Evolutionary conservation across 1,139 yeast genomes (phyloP).

Genomic region (Yamadazyma triangularis): DNA sequence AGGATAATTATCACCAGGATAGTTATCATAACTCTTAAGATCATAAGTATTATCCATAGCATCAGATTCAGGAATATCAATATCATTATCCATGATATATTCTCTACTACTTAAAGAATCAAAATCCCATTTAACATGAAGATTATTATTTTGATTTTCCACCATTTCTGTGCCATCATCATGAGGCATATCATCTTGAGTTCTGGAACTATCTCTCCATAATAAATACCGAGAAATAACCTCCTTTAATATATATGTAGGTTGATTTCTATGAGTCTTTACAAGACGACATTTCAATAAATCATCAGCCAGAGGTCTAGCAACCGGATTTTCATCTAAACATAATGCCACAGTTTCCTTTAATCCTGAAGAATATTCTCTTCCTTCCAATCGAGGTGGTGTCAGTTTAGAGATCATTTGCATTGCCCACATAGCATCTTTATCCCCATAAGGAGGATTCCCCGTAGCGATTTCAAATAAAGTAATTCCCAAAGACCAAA

Average conservation of each 20-base stretch:
- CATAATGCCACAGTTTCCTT: slow-evolving; percentile 91
- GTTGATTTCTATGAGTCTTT: slow-evolving; percentile 51
- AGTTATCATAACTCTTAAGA: slow-evolving; percentile 23
- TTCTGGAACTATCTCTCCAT: slow-evolving; percentile 67
- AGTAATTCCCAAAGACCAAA: slow-evolving; percentile 94
- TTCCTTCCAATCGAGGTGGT: slow-evolving; percentile 92
- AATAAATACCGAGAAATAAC: slow-evolving; percentile 72
- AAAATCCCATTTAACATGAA: slow-evolving; percentile 86
- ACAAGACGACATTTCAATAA: slow-evolving; percentile 71
- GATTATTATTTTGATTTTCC: slow-evolving; percentile 13
- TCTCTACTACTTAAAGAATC: slow-evolving; percentile 72
- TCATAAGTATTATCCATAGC: slow-evolving; percentile 36
- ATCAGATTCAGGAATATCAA: slow-evolving; percentile 46
- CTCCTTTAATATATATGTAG: slow-evolving; percentile 65
- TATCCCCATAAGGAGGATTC: slow-evolving; percentile 94
- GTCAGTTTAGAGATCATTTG: slow-evolving; percentile 87
- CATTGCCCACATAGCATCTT: slow-evolving; percentile 94
- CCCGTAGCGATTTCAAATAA: slow-evolving; percentile 94
- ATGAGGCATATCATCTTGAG: slow-evolving; percentile 41
- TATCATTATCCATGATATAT: slow-evolving; percentile 64
- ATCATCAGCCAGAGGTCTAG: slow-evolving; percentile 85
- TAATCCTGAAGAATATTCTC: slow-evolving; percentile 67
- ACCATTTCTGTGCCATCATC: slow-evolving; percentile 2
- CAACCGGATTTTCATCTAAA: slow-evolving; percentile 88
- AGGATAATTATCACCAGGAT: slow-evolving; percentile 19